Evolutionary conservation across 169 alveolate genomes (phyloP), one percentile per base, ranked within the genome.

Genomic region (Plasmodium sp.): DNA sequence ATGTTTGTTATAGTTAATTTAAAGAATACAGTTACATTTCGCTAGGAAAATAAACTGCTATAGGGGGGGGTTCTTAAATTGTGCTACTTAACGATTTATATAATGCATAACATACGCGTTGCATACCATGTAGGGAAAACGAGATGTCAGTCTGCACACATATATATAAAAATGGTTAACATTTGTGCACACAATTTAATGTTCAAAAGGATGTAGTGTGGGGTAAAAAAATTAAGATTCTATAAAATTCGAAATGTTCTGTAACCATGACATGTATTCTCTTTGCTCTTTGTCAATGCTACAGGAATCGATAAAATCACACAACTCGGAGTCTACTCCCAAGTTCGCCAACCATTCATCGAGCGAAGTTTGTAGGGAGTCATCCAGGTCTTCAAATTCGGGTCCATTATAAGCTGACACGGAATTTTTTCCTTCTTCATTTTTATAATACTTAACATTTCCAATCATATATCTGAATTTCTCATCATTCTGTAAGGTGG

Each of bases 371-470:
- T 98, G 99, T 86, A 98, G 93, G 45, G 97, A 94, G 94, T 98
- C 99, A 88, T 97, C 99, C 51, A 98, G 91, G 82, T 98, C 99
- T 92, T 98, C 99, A 79, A 98, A 98, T 96, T 98, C 98, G 3
- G 99, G 99, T 22, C 99, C 99, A 91, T 97, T 97, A 96, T 97
- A 98, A 34, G 96, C 84, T 18, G 98, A 48, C 71, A 95, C 98
- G 36, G 98, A 97, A 81, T 97, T 96, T 95, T 95, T 96, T 79
- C 97, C 94, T 62, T 95, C 98, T 86, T 93, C 97, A 83, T 96
- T 97, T 72, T 90, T 90, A 92, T 95, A 96, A 85, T 86, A 94
- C 80, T 97, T 95, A 33, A 97, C 98, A 74, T 97, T 96, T 84
- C 98, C 97, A 79, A 97, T 97, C 96, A 96, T 96, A 96, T 96